Evolutionary conservation across 225 moss, liverwort and hornwort species (phyloP), one percentile per base, ranked within the genome.

Genomic region (Marchantia paleacea): DNA sequence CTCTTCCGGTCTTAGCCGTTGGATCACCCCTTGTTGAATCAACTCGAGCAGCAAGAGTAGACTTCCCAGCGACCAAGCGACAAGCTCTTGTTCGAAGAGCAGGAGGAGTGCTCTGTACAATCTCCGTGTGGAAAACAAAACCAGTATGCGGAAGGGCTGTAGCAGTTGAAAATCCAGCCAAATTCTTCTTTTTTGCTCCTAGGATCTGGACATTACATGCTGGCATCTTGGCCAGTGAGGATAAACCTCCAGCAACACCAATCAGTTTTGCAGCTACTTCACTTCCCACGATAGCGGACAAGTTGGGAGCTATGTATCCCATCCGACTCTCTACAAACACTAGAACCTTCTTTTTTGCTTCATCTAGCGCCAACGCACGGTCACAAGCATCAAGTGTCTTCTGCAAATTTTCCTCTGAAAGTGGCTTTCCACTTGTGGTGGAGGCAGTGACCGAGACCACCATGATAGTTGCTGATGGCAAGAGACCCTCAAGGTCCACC

Each of bases 381-480:
- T 99, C 92, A 84, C 97, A 99, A 4, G 95, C 97, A 78, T 92
- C 93, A 39, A 90, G 84, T 0, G 95, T 99, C 84, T 88, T 93
- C 65, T 89, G 87, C 24, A 99, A 78, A 79, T 84, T 92, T 61
- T 99, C 95, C 55, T 94, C 90, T 0, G 92, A 94, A 20, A 99
- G 91, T 50, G 97, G 97, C 73, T 91, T 99, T 52, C 95, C 97
- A 79, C 97, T 99, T 50, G 97, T 95, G 12, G 97, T 99, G 19
- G 97, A 99, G 55, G 95, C 95, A 26, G 97, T 99, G 16, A 99
- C 95, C 75, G 95, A 94, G 3, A 99, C 95, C 71, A 99, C 95
- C 97, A 99, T 95, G 73, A 99, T 99, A 24, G 97, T 99, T 24
- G 97, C 95, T 47, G 97, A 99, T 6, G 97, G 97, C 29, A 99